Evolutionary conservation across 1,139 yeast genomes (phyloP).

Genomic region (Debaryomyces coudertii): DNA sequence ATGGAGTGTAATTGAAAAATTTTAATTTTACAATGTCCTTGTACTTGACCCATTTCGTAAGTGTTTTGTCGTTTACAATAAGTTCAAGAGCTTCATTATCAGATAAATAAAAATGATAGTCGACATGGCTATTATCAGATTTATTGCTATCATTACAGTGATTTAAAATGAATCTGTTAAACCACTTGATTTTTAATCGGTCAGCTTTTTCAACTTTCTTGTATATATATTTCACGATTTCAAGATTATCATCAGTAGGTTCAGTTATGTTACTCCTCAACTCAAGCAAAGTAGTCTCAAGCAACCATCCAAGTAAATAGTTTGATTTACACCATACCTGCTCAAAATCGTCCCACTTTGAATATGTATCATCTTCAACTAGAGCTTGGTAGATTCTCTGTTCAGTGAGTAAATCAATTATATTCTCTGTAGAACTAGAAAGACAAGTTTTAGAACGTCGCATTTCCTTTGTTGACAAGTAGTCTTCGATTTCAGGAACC

Average conservation of each 20-base stretch:
- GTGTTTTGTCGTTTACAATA: neutral
- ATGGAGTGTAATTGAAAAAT: slow-evolving; percentile 1
- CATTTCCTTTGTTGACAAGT: neutral
- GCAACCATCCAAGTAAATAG: slow-evolving; percentile 26
- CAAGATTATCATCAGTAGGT: neutral
- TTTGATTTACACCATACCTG: slow-evolving; percentile 29
- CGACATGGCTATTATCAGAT: neutral
- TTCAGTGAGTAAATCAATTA: slow-evolving; percentile 18
- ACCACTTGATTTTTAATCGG: slow-evolving; percentile 1
- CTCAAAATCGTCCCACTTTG: slow-evolving; percentile 20
- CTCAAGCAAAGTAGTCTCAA: slow-evolving; percentile 8
- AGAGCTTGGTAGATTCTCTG: slow-evolving; percentile 20
- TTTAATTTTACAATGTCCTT: slow-evolving; percentile 1
- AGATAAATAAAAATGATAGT: slow-evolving; percentile 3
- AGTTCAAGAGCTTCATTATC: slow-evolving; percentile 3
- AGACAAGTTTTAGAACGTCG: neutral
- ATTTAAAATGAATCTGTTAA: slow-evolving; percentile 4
- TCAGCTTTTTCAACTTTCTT: slow-evolving; percentile 6
- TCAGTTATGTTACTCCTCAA: neutral
- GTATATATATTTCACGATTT: neutral
- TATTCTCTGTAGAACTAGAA: neutral
- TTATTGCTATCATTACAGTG: neutral
- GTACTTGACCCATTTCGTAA: neutral
- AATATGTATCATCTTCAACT: slow-evolving; percentile 27
- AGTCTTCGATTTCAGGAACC: neutral